Evolutionary conservation across 352 stramenopile genomes (phyloP).

Genomic region (Thraustotheca clavata): DNA sequence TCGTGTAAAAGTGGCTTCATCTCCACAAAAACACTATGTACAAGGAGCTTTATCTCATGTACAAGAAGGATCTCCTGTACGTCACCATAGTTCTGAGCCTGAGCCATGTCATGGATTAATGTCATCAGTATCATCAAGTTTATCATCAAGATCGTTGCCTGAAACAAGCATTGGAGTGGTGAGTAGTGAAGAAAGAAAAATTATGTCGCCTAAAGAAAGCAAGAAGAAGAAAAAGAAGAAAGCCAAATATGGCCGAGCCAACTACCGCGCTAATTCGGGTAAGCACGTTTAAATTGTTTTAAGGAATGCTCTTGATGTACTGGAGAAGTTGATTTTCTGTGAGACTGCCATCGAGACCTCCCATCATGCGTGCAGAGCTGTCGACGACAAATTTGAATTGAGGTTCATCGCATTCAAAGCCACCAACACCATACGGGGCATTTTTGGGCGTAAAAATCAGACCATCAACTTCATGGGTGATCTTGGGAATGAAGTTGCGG

Average conservation of each 20-base stretch:
- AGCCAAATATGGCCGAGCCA: conserved; percentile 54
- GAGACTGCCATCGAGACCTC: conserved; percentile 74
- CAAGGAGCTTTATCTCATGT: background rate
- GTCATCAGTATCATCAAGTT: background rate
- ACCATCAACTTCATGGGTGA: conserved; percentile 80
- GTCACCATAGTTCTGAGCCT: too few species aligned
- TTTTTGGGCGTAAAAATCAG: conserved; percentile 82
- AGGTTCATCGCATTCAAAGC: conserved; percentile 73
- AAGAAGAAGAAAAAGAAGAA: conserved; percentile 39
- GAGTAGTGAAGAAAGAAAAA: too few species aligned
- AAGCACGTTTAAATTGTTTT: conserved; percentile 15
- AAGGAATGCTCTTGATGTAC: conserved; percentile 73
- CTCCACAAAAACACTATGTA: too few species aligned
- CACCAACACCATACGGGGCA: conserved; percentile 75
- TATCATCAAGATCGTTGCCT: background rate
- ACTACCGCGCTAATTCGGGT: conserved; percentile 59
- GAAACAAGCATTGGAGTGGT: background rate
- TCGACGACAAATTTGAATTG: conserved; percentile 79
- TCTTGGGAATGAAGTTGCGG: conserved; percentile 76
- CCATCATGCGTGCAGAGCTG: conserved; percentile 49
- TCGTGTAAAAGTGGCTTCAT: too few species aligned
- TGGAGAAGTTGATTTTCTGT: conserved; percentile 63
- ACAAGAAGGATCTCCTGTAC: background rate
- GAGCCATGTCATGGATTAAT: background rate
- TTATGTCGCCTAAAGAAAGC: background rate